Percentiles rank a stretch among this genome's conserved stretches.
These are phyloP conservation scores for Populus pruinosa DNA, from an alignment of 345 rosid species.

Conservation along the genomic window DNA sequence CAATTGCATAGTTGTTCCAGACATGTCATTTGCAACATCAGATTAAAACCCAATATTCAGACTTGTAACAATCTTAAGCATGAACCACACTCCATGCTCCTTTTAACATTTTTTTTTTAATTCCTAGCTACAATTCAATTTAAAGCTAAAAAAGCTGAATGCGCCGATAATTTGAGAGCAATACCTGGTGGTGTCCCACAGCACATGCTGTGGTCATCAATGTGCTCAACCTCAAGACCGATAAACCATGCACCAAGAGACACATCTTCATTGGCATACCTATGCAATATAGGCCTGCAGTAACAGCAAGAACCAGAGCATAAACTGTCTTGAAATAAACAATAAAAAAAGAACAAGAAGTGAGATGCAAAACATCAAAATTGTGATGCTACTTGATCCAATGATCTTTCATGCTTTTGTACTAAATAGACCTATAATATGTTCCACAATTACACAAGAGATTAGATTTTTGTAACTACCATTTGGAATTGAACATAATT, in stretches of 20 bases:
- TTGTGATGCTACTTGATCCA: not conserved
- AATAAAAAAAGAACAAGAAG: not conserved
- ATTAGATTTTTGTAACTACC: not conserved
- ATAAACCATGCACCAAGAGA: conserved; percentile 95
- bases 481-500: not conserved
- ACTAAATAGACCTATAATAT: not conserved
- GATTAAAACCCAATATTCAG: not conserved
- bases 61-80: not conserved
- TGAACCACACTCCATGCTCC: not conserved
- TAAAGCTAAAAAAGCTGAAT: not conserved
- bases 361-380: conserved; percentile 6
- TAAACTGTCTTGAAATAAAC: conserved; percentile 1
- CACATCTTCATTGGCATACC: conserved; percentile 94
- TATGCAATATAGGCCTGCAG: conserved; percentile 83
- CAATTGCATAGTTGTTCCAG: not conserved
- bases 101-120: not conserved
- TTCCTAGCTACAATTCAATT: not conserved
- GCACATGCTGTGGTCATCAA: conserved; percentile 82
- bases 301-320: conserved; percentile 13
- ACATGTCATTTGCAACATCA: not conserved
- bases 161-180: not conserved
- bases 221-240: conserved; percentile 95
- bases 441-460: not conserved
- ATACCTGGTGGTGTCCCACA: conserved; percentile 98
- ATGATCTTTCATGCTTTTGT: not conserved